Evolutionary conservation across 2,329 filamentous ascomycete species (phyloP), one percentile per base, ranked within the genome.

Genomic region (Neopestalotiopsis clavispora): DNA sequence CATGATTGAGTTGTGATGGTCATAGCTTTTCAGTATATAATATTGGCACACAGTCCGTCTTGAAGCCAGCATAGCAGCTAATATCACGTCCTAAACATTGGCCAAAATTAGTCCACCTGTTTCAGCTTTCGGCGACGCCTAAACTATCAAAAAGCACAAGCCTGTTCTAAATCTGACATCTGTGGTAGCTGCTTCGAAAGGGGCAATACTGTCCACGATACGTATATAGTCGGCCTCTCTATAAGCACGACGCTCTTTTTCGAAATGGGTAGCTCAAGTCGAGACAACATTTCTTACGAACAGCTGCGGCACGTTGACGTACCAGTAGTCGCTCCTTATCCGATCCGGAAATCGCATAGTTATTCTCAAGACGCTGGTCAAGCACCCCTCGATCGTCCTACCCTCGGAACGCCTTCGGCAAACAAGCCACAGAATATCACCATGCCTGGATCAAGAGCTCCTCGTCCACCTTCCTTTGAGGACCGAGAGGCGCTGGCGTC

Each of bases 21-120:
- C 61, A 64, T 23, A 64, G 42, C 38, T 64, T 64, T 49, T 10
- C n/a, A 45, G 61, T 64, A 64, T 64, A 64, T 64, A 64, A 64
- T 45, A 34, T 64, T 32, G 61, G n/a, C 61, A 64, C 61, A 64
- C 6, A 40, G 61, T 23, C 20, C 61, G n/a, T 64, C 34, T 28
- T 38, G n/a, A 62, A 40, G 10, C 23, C 20, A 52, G 40, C 40
- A 28, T 52, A 52, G 42, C 32, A 34, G 28, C 61, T 32, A 64
- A 52, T 42, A 34, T 20, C 32, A 34, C 61, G 20, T 45, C 34
- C 61, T 49, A 64, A 64, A 64, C 61, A 28, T 23, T 38, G 38
- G 61, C 49, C 61, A 40, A 64, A 14, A 52, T 64, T 52, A 40
- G 34, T 64, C n/a, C 34, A 64, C 61, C 40, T 40, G 61, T 64